Conservation (phyloP, 148 eudicot genomes). For the Chenopodium suecicum region DNA sequence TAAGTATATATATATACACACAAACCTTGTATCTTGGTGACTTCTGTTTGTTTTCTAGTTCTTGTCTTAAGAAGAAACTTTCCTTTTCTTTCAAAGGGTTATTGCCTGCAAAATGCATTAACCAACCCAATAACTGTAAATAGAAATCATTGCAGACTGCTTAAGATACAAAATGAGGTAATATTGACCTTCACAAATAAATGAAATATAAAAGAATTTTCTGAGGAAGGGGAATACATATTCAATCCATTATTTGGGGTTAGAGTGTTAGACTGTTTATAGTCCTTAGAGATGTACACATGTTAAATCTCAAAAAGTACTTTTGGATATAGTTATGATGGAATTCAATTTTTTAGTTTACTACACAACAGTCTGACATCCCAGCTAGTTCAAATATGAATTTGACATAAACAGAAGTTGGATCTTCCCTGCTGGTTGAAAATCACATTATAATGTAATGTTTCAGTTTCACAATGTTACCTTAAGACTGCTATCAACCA, state of each 20-base stretch:
- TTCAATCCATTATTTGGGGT: neutral
- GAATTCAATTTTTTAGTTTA: neutral
- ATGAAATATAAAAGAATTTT: neutral
- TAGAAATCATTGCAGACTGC: constrained; percentile 3
- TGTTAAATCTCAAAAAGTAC: neutral
- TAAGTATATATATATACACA: neutral
- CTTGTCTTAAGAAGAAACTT: constrained; percentile 49
- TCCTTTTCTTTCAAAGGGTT: constrained; percentile 52
- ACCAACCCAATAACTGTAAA: constrained; percentile 4
- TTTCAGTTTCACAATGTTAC: neutral
- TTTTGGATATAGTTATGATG: neutral
- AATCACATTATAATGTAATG: neutral
- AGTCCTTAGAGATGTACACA: neutral
- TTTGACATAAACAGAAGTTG: no score
- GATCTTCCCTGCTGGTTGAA: neutral
- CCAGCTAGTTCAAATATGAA: neutral
- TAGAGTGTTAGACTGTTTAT: no score
- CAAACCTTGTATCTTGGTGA: constrained; percentile 64
- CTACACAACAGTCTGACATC: neutral
- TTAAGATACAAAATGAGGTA: neutral
- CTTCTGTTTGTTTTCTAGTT: constrained; percentile 60
- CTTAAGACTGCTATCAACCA: neutral
- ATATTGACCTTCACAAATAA: neutral
- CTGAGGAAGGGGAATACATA: neutral
- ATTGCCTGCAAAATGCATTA: constrained; percentile 43